Evolutionary conservation across 345 rosid genomes (phyloP), one percentile per base, ranked within the genome.

Genomic region (Pistacia integerrima): DNA sequence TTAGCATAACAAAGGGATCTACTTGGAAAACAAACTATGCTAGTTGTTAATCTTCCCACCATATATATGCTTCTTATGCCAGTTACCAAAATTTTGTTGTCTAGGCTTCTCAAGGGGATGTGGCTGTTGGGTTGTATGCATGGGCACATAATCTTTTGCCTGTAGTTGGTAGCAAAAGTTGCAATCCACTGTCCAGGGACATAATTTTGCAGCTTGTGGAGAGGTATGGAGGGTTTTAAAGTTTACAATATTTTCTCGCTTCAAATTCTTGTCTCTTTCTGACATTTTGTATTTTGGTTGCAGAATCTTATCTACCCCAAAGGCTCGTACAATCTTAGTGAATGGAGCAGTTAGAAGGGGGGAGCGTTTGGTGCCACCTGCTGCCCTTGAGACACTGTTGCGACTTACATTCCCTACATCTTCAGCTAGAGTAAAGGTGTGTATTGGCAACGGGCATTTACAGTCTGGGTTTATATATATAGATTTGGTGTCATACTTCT

Each of bases 171-270:
- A 78, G 68, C 51, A 86, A 84, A 85, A 86, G 72, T 79, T 85
- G 90, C 69, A 92, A 83, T 81, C 94, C 94, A 16, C 93, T 80
- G 85, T 89, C 92, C 67, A 89, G 97, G 70, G 97, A 92, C 85
- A 72, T 89, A 62, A 80, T 90, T 55, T 82, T 92, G 83, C 97
- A 90, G 85, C 76, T 89, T 52, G 85, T 72, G 49, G 88, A 84
- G 85, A 81, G 80, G 88, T 88, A 79, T 69, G 74, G 54, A 63
- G 20, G 36, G 30, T 64, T 5, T 0, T 3, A 64, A 68, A 16
- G 35, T 74, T 51, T 72, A 48, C 68, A 63, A 25, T 72, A 51
- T 33, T 57, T 46, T 64, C 52, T 51, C 30, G 22, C 35, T 64
- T 33, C 36, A 52, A 41, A 55, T 63, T 74, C n/a, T 67, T 36